Conservation (phyloP, 345 rosid genomes). For the Sisymbrium irio region DNA sequence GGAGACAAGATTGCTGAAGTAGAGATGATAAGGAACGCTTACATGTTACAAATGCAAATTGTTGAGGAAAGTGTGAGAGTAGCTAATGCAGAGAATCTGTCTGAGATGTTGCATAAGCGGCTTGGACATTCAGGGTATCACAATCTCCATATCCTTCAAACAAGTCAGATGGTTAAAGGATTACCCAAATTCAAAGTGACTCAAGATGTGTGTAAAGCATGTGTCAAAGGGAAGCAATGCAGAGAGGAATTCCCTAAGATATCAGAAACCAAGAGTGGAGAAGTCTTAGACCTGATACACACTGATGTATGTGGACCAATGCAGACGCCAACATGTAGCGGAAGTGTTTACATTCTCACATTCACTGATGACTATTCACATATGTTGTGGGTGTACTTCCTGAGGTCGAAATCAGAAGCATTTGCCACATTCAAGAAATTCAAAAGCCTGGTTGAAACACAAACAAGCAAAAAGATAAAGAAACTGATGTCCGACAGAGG, state of each 20-base stretch:
- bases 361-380: background rate
- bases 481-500: background rate
- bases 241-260: background rate
- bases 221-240: background rate
- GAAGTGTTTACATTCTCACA: background rate
- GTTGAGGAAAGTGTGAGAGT: no score
- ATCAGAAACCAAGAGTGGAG: background rate
- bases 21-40: no score
- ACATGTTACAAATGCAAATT: no score
- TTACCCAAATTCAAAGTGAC: background rate
- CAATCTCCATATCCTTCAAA: no score
- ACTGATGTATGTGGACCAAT: background rate
- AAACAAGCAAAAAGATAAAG: background rate
- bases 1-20: no score
- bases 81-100: no score
- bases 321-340: background rate
- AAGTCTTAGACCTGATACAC: no score
- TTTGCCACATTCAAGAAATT: background rate
- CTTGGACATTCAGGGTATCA: no score
- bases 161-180: background rate
- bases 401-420: background rate
- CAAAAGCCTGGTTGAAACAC: background rate
- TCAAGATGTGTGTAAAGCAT: background rate
- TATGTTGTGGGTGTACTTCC: background rate
- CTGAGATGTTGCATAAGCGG: no score